Conservation (phyloP, 2,329 filamentous ascomycete species). For the Monosporascus sp. region DNA sequence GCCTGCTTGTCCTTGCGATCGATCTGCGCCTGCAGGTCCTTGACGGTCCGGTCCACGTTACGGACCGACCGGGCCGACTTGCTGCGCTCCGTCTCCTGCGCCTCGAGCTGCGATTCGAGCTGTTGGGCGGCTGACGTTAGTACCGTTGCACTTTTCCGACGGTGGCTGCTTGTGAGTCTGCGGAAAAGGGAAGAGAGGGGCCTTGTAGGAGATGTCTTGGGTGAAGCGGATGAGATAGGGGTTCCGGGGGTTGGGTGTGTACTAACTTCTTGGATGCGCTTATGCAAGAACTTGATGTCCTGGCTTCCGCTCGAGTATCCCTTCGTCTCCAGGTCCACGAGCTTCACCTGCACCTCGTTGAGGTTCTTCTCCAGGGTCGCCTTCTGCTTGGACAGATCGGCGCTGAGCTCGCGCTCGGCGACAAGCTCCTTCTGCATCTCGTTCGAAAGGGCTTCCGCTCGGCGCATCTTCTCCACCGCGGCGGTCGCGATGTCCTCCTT, state of each 20-base stretch:
- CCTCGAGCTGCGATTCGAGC: slow-evolving; percentile 83
- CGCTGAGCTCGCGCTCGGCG: slow-evolving; percentile 75
- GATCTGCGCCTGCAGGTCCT: slow-evolving; percentile 87
- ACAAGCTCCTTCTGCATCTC: slow-evolving; percentile 93
- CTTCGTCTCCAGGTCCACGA: slow-evolving; percentile 94
- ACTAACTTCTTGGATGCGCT: slow-evolving; percentile 88
- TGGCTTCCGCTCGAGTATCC: slow-evolving; percentile 92
- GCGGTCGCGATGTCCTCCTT: slow-evolving; percentile 90
- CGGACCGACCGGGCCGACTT: slow-evolving; percentile 83
- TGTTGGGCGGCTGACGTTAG: slow-evolving; percentile 35
- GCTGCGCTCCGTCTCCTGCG: slow-evolving; percentile 71
- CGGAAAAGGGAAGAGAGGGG: slow-evolving; percentile 17
- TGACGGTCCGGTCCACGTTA: slow-evolving; percentile 89
- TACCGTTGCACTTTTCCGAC: background rate
- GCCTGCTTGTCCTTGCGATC: slow-evolving; percentile 90
- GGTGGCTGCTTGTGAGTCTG: slow-evolving; percentile 13
- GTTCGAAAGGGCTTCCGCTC: slow-evolving; percentile 77
- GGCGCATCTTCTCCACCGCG: slow-evolving; percentile 94
- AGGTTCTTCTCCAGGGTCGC: slow-evolving; percentile 81
- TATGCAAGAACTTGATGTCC: slow-evolving; percentile 91
- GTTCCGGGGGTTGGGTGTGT: slow-evolving; percentile 8
- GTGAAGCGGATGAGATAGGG: slow-evolving; percentile 4
- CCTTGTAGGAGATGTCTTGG: slow-evolving; percentile 8
- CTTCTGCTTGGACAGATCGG: slow-evolving; percentile 84
- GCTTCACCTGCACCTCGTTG: slow-evolving; percentile 82